These are phyloP conservation scores for Arthonia radiata DNA, from an alignment of 495 filamentous ascomycete genomes.

Conservation along the genomic window DNA sequence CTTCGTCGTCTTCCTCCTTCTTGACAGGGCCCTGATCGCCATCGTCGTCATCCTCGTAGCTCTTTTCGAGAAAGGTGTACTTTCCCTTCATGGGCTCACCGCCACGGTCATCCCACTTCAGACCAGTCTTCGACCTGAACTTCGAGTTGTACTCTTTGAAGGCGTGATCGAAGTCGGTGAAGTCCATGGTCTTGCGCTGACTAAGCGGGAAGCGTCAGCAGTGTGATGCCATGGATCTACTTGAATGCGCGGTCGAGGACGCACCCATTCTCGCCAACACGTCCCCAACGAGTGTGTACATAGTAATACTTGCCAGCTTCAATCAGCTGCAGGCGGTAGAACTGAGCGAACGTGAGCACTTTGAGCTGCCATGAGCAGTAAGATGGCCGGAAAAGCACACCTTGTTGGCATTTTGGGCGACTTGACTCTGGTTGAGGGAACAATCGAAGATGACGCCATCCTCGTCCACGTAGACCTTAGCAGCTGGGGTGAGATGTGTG, in stretches of 20 bases:
- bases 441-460: conserved; percentile 39
- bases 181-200: conserved; percentile 23
- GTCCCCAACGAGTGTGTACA: conserved; percentile 52
- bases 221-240: too few species aligned
- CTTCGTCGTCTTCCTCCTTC: conserved; percentile 9
- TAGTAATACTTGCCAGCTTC: conserved; percentile 13
- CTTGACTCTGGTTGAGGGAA: conserved; percentile 33
- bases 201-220: too few species aligned
- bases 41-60: conserved; percentile 38
- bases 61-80: conserved; percentile 52
- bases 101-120: conserved; percentile 36
- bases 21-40: conserved; percentile 30
- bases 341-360: conserved; percentile 45
- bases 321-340: conserved; percentile 37
- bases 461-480: conserved; percentile 38
- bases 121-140: conserved; percentile 57
- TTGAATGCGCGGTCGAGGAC: too few species aligned
- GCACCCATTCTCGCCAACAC: conserved; percentile 52
- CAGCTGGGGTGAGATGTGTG: conserved; percentile 4
- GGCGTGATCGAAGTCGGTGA: conserved; percentile 20
- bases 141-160: conserved; percentile 35
- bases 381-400: conserved; percentile 1
- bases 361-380: conserved; percentile 10
- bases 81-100: conserved; percentile 34
- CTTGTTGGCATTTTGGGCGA: conserved; percentile 14